phyloP scores from a whole-genome alignment of 805 yeast genomes.

The Schwanniomyces polymorphus region DNA sequence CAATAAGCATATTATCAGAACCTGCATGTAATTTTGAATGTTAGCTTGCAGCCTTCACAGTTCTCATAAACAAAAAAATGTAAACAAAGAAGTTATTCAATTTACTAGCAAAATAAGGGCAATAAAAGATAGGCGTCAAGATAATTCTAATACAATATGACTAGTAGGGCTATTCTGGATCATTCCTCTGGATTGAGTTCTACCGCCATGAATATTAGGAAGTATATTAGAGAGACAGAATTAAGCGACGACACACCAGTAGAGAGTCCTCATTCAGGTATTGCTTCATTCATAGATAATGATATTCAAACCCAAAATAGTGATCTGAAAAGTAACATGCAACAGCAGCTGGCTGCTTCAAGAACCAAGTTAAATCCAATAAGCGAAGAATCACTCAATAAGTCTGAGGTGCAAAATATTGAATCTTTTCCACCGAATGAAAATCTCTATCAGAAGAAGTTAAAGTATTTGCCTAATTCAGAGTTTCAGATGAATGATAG shows the following conservation, averaged over 20 bases:
- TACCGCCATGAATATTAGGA: conserved; percentile 24
- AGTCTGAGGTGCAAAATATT: background rate
- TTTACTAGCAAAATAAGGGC: background rate
- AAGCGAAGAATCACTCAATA: background rate
- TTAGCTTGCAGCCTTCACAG: background rate
- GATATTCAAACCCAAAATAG: background rate
- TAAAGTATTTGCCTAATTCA: conserved; percentile 32
- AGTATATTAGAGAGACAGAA: conserved; percentile 28
- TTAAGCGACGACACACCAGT: conserved; percentile 17
- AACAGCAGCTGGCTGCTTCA: background rate
- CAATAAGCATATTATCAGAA: background rate
- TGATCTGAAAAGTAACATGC: background rate
- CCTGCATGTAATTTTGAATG: background rate
- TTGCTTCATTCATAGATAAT: background rate
- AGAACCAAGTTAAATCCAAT: conserved; percentile 1
- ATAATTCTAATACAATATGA: background rate
- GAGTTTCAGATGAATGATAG: conserved; percentile 25
- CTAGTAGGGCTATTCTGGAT: conserved; percentile 16
- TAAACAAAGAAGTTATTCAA: background rate
- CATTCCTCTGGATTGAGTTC: conserved; percentile 18
- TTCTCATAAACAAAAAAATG: conserved; percentile 1
- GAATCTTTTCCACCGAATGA: background rate
- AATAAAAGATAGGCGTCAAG: background rate
- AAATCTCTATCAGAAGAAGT: conserved; percentile 26
- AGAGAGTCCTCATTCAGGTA: background rate